Conservation (phyloP, 805 yeast genomes). For the Saccharomycopsis javanensis region DNA sequence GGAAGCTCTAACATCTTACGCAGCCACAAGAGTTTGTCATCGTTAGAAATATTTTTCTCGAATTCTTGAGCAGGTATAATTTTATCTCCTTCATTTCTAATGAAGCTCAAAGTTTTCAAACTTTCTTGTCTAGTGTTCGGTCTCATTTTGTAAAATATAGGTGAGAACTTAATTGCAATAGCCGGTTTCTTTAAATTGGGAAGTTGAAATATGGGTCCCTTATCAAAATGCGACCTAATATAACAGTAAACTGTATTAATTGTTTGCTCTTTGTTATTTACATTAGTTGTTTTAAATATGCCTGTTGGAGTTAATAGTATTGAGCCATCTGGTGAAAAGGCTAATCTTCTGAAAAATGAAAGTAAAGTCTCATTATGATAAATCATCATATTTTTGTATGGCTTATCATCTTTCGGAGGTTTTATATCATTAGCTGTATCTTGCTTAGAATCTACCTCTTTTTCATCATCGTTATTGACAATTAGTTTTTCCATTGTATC, state of each 20-base stretch:
- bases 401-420: not conserved
- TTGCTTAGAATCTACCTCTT: not conserved
- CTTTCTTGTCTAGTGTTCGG: not conserved
- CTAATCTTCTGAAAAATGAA: slow-evolving; percentile 78
- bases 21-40: not conserved
- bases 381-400: slow-evolving; percentile 28
- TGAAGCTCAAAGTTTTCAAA: not conserved
- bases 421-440: slow-evolving; percentile 22
- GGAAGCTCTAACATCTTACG: slow-evolving; percentile 44
- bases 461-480: not conserved
- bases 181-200: slow-evolving; percentile 82
- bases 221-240: slow-evolving; percentile 56
- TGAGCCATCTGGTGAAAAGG: slow-evolving; percentile 86
- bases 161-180: slow-evolving; percentile 70
- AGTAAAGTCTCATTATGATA: slow-evolving; percentile 84
- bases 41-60: not conserved
- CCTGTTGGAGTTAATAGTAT: slow-evolving; percentile 75
- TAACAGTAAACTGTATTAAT: slow-evolving; percentile 71
- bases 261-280: slow-evolving; percentile 31
- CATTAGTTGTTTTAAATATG: slow-evolving; percentile 33
- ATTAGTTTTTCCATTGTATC: not conserved
- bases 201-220: slow-evolving; percentile 66
- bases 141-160: slow-evolving; percentile 42
- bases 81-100: not conserved
- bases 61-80: not conserved